Conservation (phyloP, 2,329 filamentous ascomycete genomes). For the Torrubiella hemipterigena region DNA sequence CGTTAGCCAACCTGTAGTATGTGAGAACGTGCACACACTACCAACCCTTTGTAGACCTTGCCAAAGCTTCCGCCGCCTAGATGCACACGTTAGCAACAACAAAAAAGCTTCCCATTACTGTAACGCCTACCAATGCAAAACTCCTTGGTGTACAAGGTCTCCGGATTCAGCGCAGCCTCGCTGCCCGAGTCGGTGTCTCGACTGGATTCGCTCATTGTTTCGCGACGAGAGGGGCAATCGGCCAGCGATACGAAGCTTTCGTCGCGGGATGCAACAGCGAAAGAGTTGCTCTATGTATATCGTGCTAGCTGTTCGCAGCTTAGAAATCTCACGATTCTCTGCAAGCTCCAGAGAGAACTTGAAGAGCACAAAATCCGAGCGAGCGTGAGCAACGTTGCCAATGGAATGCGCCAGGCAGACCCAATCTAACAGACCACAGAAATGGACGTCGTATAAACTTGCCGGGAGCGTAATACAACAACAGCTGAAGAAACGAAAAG, state of each 20-base stretch:
- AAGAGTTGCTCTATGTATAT: neutral
- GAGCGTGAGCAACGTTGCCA: too few species aligned
- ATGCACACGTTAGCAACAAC: constrained; percentile 2
- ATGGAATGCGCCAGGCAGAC: too few species aligned
- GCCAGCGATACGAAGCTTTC: neutral
- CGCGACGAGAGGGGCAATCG: neutral
- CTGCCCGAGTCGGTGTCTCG: constrained; percentile 33
- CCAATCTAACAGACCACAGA: neutral
- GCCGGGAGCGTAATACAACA: constrained; percentile 3
- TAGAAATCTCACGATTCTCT: neutral
- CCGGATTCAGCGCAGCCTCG: constrained; percentile 60
- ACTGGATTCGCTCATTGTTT: constrained; percentile 34
- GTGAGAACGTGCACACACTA: constrained; percentile 5
- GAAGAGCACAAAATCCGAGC: neutral
- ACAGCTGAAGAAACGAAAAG: constrained; percentile 5
- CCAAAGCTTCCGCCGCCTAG: constrained; percentile 92
- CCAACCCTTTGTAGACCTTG: constrained; percentile 94
- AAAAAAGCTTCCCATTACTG: neutral
- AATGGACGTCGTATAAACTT: neutral
- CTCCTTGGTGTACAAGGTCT: constrained; percentile 86
- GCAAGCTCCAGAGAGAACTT: neutral
- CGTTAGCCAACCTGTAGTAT: constrained; percentile 2
- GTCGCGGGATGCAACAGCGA: neutral
- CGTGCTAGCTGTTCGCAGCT: neutral
- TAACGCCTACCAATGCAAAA: constrained; percentile 61